A percentile compares a stretch with the other conserved stretches of the same genome.
These are phyloP conservation scores for Lecanicillium sp. DNA, from an alignment of 2,329 filamentous ascomycete species.

Conservation along the genomic window DNA sequence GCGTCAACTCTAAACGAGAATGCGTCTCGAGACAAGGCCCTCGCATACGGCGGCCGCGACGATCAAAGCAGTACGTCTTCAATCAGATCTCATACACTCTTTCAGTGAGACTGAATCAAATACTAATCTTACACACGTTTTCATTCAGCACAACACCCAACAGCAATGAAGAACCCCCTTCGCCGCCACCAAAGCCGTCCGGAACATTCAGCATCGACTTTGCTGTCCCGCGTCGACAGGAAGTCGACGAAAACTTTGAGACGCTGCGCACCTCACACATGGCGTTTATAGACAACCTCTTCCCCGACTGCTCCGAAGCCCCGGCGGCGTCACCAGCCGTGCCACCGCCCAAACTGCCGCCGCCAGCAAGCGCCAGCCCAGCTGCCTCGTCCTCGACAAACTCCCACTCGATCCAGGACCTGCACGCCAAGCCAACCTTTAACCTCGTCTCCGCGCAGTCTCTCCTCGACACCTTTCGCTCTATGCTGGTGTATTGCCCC, in stretches of 20 bases:
- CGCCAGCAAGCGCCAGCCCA: conserved; percentile 17
- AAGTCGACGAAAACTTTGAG: conserved; percentile 32
- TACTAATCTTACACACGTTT: too few species aligned
- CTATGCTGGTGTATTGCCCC: conserved; percentile 36
- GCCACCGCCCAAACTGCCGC: conserved; percentile 6
- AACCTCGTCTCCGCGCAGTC: conserved; percentile 45
- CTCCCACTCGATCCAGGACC: conserved; percentile 26
- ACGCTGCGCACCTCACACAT: conserved; percentile 35
- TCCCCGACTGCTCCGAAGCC: conserved; percentile 18
- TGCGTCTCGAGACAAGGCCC: conserved; percentile 44
- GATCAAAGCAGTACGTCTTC: conserved; percentile 32
- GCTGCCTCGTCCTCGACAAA: conserved; percentile 17
- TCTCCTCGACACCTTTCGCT: conserved; percentile 34
- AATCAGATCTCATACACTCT: not conserved
- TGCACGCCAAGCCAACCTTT: conserved; percentile 43
- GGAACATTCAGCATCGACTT: conserved; percentile 48
- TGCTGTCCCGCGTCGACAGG: conserved; percentile 31
- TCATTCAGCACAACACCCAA: not conserved
- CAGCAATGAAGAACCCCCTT: conserved; percentile 10
- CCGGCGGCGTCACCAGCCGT: conserved; percentile 12
- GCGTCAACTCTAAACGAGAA: conserved; percentile 44
- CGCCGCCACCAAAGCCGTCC: conserved; percentile 30
- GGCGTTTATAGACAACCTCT: conserved; percentile 30
- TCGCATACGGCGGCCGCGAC: conserved; percentile 39
- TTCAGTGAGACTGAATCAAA: too few species aligned